These are phyloP conservation scores for Camelina sativa DNA, from an alignment of 345 rosid genomes.

Conservation along the genomic window DNA sequence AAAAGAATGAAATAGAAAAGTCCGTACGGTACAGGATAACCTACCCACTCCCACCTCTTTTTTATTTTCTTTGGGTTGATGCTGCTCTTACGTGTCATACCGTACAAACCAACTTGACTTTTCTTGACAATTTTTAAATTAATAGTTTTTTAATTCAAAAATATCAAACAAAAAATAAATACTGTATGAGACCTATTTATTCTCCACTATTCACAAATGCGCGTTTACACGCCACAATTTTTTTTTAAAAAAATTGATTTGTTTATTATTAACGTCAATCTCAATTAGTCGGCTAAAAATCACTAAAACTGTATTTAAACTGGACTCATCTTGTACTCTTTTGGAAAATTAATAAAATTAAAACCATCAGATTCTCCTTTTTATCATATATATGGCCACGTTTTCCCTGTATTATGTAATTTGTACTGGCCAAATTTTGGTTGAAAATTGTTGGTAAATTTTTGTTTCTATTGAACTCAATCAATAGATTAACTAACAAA, in stretches of 20 bases:
- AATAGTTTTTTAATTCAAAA: not conserved
- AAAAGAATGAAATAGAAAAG: not conserved
- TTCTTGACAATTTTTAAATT: slow-evolving; percentile 11
- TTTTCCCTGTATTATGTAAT: not conserved
- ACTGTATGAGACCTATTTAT: not conserved
- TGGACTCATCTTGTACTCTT: not conserved
- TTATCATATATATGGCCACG: not conserved
- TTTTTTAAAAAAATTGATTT: not conserved
- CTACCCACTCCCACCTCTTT: slow-evolving; percentile 22
- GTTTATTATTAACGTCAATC: not conserved
- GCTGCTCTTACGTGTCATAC: slow-evolving; percentile 42
- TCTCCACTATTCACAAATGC: slow-evolving; percentile 20
- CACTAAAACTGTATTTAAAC: not conserved
- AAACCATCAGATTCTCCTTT: not conserved
- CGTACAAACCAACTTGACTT: slow-evolving; percentile 46
- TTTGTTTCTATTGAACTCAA: not conserved
- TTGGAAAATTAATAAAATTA: not conserved
- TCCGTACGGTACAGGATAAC: slow-evolving; percentile 42
- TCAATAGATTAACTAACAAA: not conserved
- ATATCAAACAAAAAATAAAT: not conserved
- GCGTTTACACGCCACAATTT: not conserved
- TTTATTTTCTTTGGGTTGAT: not conserved
- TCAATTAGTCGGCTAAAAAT: not conserved
- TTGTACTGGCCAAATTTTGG: not conserved
- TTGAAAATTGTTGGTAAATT: not conserved